Percentiles rank a stretch among this genome's conserved stretches.
Evolutionary conservation across 2,329 filamentous ascomycete genomes (phyloP).

Genomic region (Ceratocystis cubensis): DNA sequence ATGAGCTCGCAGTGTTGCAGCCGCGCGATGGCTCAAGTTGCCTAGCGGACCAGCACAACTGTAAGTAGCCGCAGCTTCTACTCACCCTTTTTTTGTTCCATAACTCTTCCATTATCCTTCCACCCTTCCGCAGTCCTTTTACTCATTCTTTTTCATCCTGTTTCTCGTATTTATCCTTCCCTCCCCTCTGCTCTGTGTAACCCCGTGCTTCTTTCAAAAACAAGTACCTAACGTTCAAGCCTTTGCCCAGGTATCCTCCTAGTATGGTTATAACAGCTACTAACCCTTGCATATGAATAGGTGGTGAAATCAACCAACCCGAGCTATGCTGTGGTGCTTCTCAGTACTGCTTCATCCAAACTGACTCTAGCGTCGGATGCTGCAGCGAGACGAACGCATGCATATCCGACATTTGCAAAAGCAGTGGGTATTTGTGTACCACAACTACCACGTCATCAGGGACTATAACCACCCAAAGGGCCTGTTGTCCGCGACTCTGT

Average conservation of each 20-base stretch:
- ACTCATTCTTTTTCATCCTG: background rate
- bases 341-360: conserved; percentile 36
- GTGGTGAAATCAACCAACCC: conserved; percentile 32
- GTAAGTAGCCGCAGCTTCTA: background rate
- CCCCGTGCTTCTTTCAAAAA: background rate
- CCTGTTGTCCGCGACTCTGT: conserved; percentile 34
- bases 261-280: background rate
- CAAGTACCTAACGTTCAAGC: background rate
- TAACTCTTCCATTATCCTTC: background rate
- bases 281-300: conserved; percentile 25
- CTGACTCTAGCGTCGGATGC: conserved; percentile 28
- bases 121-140: background rate
- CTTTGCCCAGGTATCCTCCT: background rate
- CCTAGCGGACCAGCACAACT: conserved; percentile 7
- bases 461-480: conserved; percentile 23
- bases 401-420: conserved; percentile 29
- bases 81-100: background rate
- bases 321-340: conserved; percentile 34
- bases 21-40: conserved; percentile 5
- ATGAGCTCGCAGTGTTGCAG: conserved; percentile 5
- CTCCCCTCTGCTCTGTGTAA: background rate
- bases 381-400: conserved; percentile 35
- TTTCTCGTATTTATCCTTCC: background rate
- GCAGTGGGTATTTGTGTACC: conserved; percentile 26
- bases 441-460: conserved; percentile 24